Evolutionary conservation across 805 yeast species (phyloP).

Genomic region (Yamadazyma sp.): DNA sequence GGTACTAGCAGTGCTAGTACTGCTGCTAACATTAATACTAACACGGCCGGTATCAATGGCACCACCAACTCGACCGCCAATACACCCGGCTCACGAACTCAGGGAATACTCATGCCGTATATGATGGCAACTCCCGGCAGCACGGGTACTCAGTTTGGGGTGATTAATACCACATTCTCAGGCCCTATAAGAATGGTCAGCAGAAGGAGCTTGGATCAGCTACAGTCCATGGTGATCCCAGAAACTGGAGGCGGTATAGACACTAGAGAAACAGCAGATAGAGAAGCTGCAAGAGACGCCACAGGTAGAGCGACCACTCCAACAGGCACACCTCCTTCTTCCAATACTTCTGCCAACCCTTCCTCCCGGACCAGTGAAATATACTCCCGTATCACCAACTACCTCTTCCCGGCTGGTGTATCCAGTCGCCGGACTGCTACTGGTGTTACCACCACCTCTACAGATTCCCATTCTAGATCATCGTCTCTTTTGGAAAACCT

Average conservation of each 20-base stretch:
- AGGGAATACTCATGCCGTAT: neutral
- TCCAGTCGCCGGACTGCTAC: conserved; percentile 45
- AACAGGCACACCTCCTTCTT: neutral
- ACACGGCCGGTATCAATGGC: neutral
- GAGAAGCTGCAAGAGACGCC: too few species aligned
- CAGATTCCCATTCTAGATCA: neutral
- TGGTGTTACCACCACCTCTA: conserved; percentile 42
- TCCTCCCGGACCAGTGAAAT: conserved; percentile 1
- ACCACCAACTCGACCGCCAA: neutral
- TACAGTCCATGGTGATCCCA: neutral
- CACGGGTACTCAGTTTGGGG: neutral
- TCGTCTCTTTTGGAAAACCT: too few species aligned
- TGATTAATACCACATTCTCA: neutral
- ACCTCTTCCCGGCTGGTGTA: conserved; percentile 48
- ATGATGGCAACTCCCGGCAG: neutral
- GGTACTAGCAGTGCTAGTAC: neutral
- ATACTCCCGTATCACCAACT: conserved; percentile 8
- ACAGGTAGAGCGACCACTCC: neutral
- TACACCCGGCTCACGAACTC: neutral
- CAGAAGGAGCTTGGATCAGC: neutral
- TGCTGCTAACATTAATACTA: neutral
- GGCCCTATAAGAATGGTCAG: neutral
- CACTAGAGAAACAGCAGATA: too few species aligned
- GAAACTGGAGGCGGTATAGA: neutral
- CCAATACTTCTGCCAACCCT: neutral